phyloP scores from a whole-genome alignment of 345 rosid genomes.

The Balakata baccata region DNA sequence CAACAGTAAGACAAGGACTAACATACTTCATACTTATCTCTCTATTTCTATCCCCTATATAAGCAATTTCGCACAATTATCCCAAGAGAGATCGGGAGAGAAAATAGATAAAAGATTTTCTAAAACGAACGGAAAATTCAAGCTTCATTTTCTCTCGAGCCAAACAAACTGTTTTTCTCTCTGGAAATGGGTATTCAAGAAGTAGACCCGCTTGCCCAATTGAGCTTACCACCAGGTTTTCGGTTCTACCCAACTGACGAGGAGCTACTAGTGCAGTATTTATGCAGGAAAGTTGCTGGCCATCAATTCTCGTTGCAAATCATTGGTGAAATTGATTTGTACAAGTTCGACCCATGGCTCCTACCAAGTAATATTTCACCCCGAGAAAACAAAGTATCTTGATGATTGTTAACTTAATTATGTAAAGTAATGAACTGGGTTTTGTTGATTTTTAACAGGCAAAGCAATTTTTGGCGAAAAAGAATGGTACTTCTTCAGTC shows the following conservation, averaged over 20 bases:
- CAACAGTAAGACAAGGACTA: slow-evolving; percentile 51
- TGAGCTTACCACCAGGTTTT: slow-evolving; percentile 93
- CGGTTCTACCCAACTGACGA: slow-evolving; percentile 95
- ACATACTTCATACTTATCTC: slow-evolving; percentile 82
- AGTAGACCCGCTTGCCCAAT: slow-evolving; percentile 65
- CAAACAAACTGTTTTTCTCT: background rate
- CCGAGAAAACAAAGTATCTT: background rate
- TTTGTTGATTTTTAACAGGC: slow-evolving; percentile 35
- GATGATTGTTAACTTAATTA: background rate
- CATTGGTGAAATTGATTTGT: slow-evolving; percentile 82
- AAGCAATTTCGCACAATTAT: background rate
- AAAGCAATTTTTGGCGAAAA: slow-evolving; percentile 88
- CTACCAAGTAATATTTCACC: slow-evolving; percentile 51
- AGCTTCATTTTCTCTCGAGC: background rate
- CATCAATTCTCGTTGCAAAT: slow-evolving; percentile 62
- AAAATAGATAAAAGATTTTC: no score
- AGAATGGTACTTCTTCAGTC: slow-evolving; percentile 96
- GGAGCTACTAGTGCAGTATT: slow-evolving; percentile 86
- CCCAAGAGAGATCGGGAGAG: background rate
- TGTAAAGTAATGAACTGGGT: background rate
- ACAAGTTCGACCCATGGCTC: slow-evolving; percentile 90
- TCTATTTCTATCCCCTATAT: slow-evolving; percentile 26
- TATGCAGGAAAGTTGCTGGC: slow-evolving; percentile 80
- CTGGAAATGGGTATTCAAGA: slow-evolving; percentile 60
- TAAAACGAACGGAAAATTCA: background rate